Evolutionary conservation across 768 basidiomycete genomes (phyloP).

Genomic region (Gelatoporia subvermispora): DNA sequence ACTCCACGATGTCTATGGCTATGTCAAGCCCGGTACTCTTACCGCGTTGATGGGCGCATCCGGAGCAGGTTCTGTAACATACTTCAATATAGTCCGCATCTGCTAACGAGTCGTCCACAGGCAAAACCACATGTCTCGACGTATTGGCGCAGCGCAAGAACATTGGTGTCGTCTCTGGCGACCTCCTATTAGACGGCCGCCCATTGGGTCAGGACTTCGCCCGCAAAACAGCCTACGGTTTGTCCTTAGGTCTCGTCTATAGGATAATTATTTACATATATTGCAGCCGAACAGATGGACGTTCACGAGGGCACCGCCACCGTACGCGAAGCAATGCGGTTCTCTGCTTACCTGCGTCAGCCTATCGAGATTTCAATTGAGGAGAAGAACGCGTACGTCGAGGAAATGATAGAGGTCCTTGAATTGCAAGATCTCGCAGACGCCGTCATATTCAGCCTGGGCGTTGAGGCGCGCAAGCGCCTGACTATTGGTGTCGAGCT

Average conservation of each 20-base stretch:
- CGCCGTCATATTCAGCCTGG: conserved; percentile 69
- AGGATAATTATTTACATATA: conserved; percentile 20
- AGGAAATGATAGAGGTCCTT: conserved; percentile 78
- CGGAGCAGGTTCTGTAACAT: conserved; percentile 51
- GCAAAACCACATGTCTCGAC: conserved; percentile 73
- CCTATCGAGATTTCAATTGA: conserved; percentile 57
- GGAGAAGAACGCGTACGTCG: conserved; percentile 77
- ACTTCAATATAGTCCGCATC: not conserved
- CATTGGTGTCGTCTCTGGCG: conserved; percentile 61
- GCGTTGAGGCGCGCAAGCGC: conserved; percentile 72
- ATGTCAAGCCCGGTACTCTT: conserved; percentile 81
- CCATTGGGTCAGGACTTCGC: conserved; percentile 52
- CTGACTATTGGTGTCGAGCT: conserved; percentile 90
- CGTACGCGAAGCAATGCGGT: conserved; percentile 80
- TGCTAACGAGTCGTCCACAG: conserved; percentile 27
- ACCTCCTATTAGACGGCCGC: conserved; percentile 61
- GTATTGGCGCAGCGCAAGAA: conserved; percentile 72
- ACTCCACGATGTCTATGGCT: conserved; percentile 74
- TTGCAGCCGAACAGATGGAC: conserved; percentile 75
- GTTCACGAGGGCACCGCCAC: conserved; percentile 80
- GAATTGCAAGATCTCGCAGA: conserved; percentile 83
- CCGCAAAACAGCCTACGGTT: conserved; percentile 76
- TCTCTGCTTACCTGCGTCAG: conserved; percentile 82
- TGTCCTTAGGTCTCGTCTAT: conserved; percentile 20
- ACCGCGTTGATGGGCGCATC: conserved; percentile 88